Percentiles rank a stretch among this genome's conserved stretches.
These are phyloP conservation scores for Aechmea fasciata DNA, from an alignment of 176 grass and related monocot species.

Conservation along the genomic window DNA sequence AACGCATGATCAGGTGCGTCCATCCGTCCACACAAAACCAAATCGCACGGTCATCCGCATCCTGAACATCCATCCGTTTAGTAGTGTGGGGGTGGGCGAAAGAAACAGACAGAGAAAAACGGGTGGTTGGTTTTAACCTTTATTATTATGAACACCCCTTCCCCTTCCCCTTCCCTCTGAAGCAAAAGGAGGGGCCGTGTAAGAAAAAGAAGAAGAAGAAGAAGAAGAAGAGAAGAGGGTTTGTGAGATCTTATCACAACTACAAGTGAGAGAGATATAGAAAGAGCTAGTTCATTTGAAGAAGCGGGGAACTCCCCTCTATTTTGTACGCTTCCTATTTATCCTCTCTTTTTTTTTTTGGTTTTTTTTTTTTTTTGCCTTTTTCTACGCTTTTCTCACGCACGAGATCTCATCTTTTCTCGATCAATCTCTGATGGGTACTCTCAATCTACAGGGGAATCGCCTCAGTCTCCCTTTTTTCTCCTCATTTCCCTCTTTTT, in stretches of 20 bases:
- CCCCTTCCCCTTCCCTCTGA: background rate
- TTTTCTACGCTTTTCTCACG: background rate
- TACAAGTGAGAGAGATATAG: too few relatives aligned
- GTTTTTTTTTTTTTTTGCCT: background rate
- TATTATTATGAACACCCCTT: background rate
- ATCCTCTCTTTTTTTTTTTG: background rate
- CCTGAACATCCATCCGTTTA: background rate
- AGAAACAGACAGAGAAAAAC: background rate
- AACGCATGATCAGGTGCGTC: too few relatives aligned
- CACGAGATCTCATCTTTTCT: background rate
- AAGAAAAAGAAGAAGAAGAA: background rate
- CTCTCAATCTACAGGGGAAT: background rate
- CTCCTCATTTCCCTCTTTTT: background rate
- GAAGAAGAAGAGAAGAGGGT: too few relatives aligned
- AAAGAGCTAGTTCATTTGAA: too few relatives aligned
- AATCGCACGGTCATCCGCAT: background rate
- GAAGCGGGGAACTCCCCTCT: too few relatives aligned
- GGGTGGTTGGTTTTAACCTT: background rate
- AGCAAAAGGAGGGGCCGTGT: background rate
- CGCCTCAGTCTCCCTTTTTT: background rate
- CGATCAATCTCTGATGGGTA: background rate
- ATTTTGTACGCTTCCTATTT: background rate
- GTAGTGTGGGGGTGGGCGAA: background rate
- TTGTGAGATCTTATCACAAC: too few relatives aligned
- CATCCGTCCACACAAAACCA: background rate